These are phyloP conservation scores for Colletotrichum sp. DNA, from an alignment of 2,329 filamentous ascomycete species.

Conservation along the genomic window DNA sequence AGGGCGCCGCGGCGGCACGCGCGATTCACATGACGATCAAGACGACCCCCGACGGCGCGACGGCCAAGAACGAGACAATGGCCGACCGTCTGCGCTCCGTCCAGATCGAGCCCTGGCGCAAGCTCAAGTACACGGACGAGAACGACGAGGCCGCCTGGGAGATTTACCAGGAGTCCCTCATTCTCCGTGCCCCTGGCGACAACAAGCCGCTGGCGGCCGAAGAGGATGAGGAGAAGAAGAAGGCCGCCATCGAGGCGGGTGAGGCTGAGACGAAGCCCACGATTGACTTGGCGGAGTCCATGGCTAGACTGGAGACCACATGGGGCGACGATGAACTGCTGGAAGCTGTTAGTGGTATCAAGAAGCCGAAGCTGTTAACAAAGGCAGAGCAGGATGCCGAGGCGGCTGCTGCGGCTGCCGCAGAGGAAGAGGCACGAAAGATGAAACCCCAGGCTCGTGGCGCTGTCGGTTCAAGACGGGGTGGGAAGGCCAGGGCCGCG, in stretches of 20 bases:
- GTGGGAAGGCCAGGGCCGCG: conserved; percentile 28
- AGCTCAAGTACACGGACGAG: conserved; percentile 81
- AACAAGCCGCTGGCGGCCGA: neutral
- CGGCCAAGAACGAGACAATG: conserved; percentile 71
- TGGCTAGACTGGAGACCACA: conserved; percentile 40
- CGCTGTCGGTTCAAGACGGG: conserved; percentile 26
- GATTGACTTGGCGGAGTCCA: conserved; percentile 35
- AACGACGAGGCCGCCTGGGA: conserved; percentile 77
- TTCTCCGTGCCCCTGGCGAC: conserved; percentile 42
- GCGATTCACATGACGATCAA: conserved; percentile 90
- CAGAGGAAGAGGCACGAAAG: conserved; percentile 30
- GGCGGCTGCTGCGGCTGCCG: conserved; percentile 23
- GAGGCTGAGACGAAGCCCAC: conserved; percentile 5
- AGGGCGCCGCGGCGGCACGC: conserved; percentile 65
- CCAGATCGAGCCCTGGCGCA: conserved; percentile 82
- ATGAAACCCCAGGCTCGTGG: conserved; percentile 23
- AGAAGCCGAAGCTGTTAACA: conserved; percentile 29
- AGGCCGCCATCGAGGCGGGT: conserved; percentile 14
- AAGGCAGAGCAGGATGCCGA: conserved; percentile 30
- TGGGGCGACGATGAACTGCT: conserved; percentile 51
- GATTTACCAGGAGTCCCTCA: conserved; percentile 75
- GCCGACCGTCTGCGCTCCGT: conserved; percentile 76
- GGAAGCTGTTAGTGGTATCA: conserved; percentile 50
- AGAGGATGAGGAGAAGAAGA: conserved; percentile 28
- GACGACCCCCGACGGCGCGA: conserved; percentile 70